A percentile compares a stretch with the other conserved stretches of the same genome.
phyloP scores from a whole-genome alignment of 2,329 filamentous ascomycete genomes.

The Sporothrix schenckii region DNA sequence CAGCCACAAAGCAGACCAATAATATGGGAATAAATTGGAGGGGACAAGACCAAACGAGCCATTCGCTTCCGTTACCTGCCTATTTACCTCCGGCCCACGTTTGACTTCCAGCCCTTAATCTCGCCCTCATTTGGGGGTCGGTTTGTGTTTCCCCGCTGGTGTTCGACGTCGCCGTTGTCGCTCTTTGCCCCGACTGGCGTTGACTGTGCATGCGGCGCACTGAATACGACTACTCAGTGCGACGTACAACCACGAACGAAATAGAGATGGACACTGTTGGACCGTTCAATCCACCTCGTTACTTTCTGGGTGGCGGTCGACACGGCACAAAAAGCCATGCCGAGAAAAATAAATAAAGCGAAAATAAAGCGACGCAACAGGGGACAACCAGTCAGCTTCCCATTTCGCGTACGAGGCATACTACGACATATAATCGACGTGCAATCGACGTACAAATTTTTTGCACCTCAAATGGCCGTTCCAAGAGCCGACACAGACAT shows the following conservation, averaged over 20 bases:
- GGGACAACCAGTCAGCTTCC: not conserved
- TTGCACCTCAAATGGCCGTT: not conserved
- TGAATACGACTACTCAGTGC: not conserved
- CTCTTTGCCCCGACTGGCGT: slow-evolving; percentile 4
- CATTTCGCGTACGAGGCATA: not conserved
- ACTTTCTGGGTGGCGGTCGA: slow-evolving; percentile 13
- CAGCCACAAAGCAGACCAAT: not conserved
- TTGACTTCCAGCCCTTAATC: slow-evolving; percentile 25
- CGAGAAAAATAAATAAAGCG: slow-evolving; percentile 21
- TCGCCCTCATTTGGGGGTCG: slow-evolving; percentile 1
- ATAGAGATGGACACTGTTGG: slow-evolving; percentile 5
- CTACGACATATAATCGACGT: not conserved
- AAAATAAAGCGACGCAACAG: slow-evolving; percentile 22
- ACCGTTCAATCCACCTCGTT: slow-evolving; percentile 20
- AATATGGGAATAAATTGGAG: not conserved
- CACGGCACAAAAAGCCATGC: slow-evolving; percentile 23
- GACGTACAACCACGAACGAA: slow-evolving; percentile 1
- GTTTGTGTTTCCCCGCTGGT: not conserved
- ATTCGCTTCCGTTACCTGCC: slow-evolving; percentile 9
- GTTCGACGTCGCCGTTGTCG: slow-evolving; percentile 19
- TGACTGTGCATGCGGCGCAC: slow-evolving; percentile 6
- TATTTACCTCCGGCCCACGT: not conserved
- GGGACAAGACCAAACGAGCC: not conserved
- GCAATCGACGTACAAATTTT: not conserved
- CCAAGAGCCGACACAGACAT: slow-evolving; percentile 4